Evolutionary conservation across 129 eudicot species (phyloP).

Genomic region (Arctium lappa): DNA sequence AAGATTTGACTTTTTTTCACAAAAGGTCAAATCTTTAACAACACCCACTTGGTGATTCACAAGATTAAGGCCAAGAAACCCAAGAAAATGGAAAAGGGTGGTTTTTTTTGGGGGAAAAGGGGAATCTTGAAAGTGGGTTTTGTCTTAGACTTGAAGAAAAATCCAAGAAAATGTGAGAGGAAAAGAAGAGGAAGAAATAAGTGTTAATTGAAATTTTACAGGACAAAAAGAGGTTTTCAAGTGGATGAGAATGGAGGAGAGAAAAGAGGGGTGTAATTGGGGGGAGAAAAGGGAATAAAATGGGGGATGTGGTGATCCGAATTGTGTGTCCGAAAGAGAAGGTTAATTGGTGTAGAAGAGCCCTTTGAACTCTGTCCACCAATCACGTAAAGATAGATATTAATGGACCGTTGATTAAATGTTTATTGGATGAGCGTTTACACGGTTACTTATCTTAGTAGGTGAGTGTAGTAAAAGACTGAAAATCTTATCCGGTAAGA

Average conservation of each 20-base stretch:
- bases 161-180: constrained; percentile 20
- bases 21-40: constrained; percentile 19
- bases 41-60: constrained; percentile 18
- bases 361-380: not conserved
- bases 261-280: constrained; percentile 21
- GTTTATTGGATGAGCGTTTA: no score
- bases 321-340: constrained; percentile 10
- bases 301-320: constrained; percentile 50
- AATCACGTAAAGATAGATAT: not conserved
- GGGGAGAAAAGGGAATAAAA: constrained; percentile 17
- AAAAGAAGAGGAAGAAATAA: constrained; percentile 24
- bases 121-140: constrained; percentile 31
- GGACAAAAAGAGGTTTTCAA: constrained; percentile 4
- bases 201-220: constrained; percentile 14
- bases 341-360: not conserved
- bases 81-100: constrained; percentile 11
- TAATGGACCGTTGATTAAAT: no score
- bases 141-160: constrained; percentile 14
- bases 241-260: constrained; percentile 22
- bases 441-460: no score
- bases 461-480: no score
- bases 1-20: constrained; percentile 14
- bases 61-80: constrained; percentile 10
- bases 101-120: constrained; percentile 15
- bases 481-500: no score